phyloP scores from a whole-genome alignment of 2,329 filamentous ascomycete genomes.

The Aspergillus sp. region DNA sequence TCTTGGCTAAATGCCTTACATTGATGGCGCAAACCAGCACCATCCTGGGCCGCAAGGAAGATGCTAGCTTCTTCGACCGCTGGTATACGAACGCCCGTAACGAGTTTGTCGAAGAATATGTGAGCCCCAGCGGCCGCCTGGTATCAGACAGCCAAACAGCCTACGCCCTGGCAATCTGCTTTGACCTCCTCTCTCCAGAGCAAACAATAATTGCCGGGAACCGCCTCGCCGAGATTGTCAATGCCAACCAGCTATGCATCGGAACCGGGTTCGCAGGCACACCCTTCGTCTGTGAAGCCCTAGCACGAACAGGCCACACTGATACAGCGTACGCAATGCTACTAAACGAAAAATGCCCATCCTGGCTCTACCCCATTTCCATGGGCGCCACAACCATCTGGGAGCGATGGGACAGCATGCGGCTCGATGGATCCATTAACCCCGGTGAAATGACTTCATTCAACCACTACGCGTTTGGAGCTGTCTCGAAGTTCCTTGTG shows the following conservation, averaged over 20 bases:
- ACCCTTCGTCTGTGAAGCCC: conserved; percentile 31
- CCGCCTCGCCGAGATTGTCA: conserved; percentile 24
- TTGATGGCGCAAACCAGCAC: conserved; percentile 34
- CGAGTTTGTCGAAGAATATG: conserved; percentile 36
- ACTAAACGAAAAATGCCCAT: conserved; percentile 37
- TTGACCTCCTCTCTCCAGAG: conserved; percentile 26
- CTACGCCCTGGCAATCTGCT: conserved; percentile 30
- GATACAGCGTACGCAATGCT: conserved; percentile 47
- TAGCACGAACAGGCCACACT: conserved; percentile 26
- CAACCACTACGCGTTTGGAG: conserved; percentile 50
- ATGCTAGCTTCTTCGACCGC: conserved; percentile 27
- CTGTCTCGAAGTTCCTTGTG: conserved; percentile 46
- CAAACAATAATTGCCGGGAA: not conserved
- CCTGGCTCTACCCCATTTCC: conserved; percentile 46
- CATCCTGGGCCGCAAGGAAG: conserved; percentile 25
- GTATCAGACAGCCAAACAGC: conserved; percentile 40
- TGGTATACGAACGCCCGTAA: conserved; percentile 12
- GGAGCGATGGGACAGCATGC: conserved; percentile 51
- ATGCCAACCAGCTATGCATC: conserved; percentile 35
- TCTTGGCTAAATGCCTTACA: conserved; percentile 40
- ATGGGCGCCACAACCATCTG: conserved; percentile 51
- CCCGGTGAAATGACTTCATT: conserved; percentile 49
- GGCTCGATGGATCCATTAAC: conserved; percentile 44
- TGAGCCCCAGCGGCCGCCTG: conserved; percentile 33
- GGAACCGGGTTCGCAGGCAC: conserved; percentile 43